A percentile compares a stretch with the other conserved stretches of the same genome.
phyloP scores from a whole-genome alignment of 345 rosid species.

The Alliaria petiolata region DNA sequence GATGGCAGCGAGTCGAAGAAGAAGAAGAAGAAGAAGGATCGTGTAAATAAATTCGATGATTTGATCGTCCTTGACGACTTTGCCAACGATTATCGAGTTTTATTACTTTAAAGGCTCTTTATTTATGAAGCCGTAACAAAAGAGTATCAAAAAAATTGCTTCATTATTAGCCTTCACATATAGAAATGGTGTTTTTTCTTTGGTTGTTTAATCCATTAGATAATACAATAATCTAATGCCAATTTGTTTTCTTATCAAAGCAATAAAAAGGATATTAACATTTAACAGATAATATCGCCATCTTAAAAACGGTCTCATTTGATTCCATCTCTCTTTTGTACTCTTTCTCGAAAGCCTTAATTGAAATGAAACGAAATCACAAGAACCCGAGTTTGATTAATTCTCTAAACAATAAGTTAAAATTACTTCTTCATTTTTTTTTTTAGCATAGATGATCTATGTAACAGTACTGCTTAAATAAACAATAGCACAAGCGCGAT shows the following conservation, averaged over 20 bases:
- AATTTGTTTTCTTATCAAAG: no score
- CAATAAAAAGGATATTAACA: no score
- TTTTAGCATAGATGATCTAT: background rate
- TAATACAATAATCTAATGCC: no score
- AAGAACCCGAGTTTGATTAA: background rate
- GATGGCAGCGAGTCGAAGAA: constrained; percentile 13
- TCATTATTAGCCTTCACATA: no score
- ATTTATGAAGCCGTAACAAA: background rate
- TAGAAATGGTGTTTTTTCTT: no score
- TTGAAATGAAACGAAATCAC: no score
- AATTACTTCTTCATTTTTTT: background rate
- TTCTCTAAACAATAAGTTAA: background rate
- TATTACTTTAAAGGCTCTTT: background rate
- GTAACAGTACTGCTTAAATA: background rate
- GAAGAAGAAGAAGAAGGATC: constrained; percentile 4
- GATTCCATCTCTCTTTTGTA: no score
- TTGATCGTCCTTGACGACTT: background rate
- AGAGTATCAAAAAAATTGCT: no score
- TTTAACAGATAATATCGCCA: no score
- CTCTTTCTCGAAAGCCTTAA: no score
- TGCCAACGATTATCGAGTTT: constrained; percentile 8
- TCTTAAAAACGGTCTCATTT: no score
- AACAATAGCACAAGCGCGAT: background rate
- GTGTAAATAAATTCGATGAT: background rate
- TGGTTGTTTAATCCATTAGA: no score